Percentiles rank a stretch among this genome's conserved stretches.
Evolutionary conservation across 2,329 filamentous ascomycete species (phyloP).

Genomic region (Aspergillus chevalieri): DNA sequence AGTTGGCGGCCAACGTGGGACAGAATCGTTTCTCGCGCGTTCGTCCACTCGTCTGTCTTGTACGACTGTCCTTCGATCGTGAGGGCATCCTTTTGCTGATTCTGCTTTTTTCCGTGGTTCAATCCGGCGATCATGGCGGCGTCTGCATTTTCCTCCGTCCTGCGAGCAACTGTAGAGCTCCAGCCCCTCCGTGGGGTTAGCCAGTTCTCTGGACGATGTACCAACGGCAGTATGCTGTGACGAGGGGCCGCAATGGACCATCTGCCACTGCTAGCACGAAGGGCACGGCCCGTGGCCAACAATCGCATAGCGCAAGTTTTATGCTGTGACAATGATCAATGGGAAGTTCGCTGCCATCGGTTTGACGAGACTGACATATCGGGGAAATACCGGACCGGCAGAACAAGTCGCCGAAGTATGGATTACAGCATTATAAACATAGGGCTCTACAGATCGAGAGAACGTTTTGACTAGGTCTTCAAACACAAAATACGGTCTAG

Average conservation of each 20-base stretch:
- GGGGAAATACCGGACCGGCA: conserved; percentile 1
- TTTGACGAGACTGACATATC: neutral
- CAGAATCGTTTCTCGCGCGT: conserved; percentile 70
- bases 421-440: neutral
- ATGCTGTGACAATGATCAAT: too few relatives aligned
- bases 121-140: conserved; percentile 1
- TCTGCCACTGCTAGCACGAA: conserved; percentile 30
- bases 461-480: too few relatives aligned
- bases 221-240: conserved; percentile 13
- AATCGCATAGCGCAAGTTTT: conserved; percentile 26
- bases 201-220: conserved; percentile 12
- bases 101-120: conserved; percentile 3
- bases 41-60: conserved; percentile 73
- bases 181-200: conserved; percentile 18
- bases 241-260: conserved; percentile 25
- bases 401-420: conserved; percentile 4
- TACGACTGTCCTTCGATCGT: conserved; percentile 60
- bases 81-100: conserved; percentile 29
- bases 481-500: too few relatives aligned
- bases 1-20: conserved; percentile 67
- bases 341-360: too few relatives aligned
- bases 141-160: conserved; percentile 11
- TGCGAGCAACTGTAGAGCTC: conserved; percentile 29
- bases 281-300: conserved; percentile 34
- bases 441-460: neutral